A percentile compares a stretch with the other conserved stretches of the same genome.
phyloP scores from a whole-genome alignment of 129 eudicot genomes.

The Erigeron canadensis region DNA sequence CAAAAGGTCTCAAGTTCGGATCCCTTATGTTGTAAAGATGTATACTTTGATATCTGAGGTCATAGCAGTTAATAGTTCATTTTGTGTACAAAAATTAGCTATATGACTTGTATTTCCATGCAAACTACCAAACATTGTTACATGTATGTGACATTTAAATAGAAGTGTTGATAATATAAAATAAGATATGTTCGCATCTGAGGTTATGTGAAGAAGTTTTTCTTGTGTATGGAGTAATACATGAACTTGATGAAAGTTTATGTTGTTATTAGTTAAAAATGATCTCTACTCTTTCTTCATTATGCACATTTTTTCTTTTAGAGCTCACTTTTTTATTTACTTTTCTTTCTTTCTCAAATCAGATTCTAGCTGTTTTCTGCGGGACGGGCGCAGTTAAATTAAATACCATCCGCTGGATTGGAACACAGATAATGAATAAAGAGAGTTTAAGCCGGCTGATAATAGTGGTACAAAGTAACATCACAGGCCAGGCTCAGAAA shows the following conservation, averaged over 20 bases:
- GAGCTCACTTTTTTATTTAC: constrained; percentile 7
- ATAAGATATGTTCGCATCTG: background rate
- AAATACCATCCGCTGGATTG: constrained; percentile 54
- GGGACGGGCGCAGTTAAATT: constrained; percentile 61
- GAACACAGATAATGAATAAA: constrained; percentile 52
- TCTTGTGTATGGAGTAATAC: constrained; percentile 3
- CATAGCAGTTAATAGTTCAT: background rate
- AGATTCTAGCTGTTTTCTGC: constrained; percentile 67
- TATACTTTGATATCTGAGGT: background rate
- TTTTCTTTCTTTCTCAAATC: constrained; percentile 24
- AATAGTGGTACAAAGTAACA: constrained; percentile 57
- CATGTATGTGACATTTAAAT: background rate
- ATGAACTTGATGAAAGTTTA: background rate
- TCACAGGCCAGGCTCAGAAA: constrained; percentile 73
- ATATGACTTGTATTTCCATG: background rate
- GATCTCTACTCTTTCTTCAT: background rate
- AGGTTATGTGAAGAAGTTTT: constrained; percentile 1
- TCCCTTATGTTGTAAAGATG: background rate
- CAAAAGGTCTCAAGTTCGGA: background rate
- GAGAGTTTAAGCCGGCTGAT: constrained; percentile 59
- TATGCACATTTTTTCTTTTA: constrained; percentile 1
- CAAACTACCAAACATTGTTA: background rate
- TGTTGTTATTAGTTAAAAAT: background rate
- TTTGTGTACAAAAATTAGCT: background rate
- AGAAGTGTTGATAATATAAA: background rate